phyloP scores from a whole-genome alignment of 108 stramenopile species.

The Skeletonema marinoi region DNA sequence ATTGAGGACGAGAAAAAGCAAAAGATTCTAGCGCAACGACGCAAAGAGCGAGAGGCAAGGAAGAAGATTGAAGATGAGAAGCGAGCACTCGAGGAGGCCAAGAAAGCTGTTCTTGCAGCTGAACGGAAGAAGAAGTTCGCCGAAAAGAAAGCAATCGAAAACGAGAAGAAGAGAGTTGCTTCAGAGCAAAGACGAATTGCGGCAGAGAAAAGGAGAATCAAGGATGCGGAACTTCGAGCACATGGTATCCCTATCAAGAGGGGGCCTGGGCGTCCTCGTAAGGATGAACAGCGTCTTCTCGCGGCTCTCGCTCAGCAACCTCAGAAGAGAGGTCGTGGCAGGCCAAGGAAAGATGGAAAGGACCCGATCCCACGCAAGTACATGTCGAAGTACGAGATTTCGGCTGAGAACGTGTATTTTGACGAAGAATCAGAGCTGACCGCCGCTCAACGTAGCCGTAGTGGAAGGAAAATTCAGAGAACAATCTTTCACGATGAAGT shows the following conservation, averaged over 20 bases:
- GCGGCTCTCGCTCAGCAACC: slow-evolving; percentile 10
- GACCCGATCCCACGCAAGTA: slow-evolving; percentile 33
- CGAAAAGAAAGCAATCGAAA: slow-evolving; percentile 18
- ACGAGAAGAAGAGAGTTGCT: slow-evolving; percentile 21
- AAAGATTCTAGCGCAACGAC: slow-evolving; percentile 23
- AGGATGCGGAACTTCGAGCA: slow-evolving; percentile 7
- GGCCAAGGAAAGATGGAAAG: slow-evolving; percentile 50
- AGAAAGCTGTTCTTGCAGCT: slow-evolving; percentile 24
- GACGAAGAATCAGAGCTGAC: slow-evolving; percentile 12
- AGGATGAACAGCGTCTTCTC: slow-evolving; percentile 12
- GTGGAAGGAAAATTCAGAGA: slow-evolving; percentile 77
- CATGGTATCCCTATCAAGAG: slow-evolving; percentile 16
- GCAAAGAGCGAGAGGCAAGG: slow-evolving; percentile 21
- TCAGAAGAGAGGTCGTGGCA: slow-evolving; percentile 44
- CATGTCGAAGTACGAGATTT: slow-evolving; percentile 12
- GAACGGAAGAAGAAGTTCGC: slow-evolving; percentile 10
- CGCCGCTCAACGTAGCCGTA: slow-evolving; percentile 59
- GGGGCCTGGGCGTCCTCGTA: slow-evolving; percentile 22
- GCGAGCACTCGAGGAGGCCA: slow-evolving; percentile 17
- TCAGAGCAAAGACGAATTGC: slow-evolving; percentile 6
- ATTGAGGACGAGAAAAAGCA: slow-evolving; percentile 48
- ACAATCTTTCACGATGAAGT: slow-evolving; percentile 79
- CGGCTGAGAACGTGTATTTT: slow-evolving; percentile 8
- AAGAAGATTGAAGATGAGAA: slow-evolving; percentile 29
- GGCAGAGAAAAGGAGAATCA: slow-evolving; percentile 7